Evolutionary conservation across 495 filamentous ascomycete species (phyloP), one percentile per base, ranked within the genome.

Genomic region (Cryomyces antarcticus): DNA sequence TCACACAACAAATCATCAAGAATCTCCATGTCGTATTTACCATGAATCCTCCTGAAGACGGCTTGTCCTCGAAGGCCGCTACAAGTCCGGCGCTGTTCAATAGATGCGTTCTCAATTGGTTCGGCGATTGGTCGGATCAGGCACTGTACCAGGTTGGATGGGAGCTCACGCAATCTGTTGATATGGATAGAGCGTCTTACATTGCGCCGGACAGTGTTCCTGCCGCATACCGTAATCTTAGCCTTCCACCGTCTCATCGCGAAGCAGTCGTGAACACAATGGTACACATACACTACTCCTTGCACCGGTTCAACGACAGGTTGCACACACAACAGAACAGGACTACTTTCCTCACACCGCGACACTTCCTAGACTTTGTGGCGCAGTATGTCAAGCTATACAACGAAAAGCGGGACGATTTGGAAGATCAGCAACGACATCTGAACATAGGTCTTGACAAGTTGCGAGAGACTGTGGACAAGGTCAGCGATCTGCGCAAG

Each of bases 11-110:
- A 62, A 96, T 99, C 49, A 80, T 95, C 57, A 94, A 92, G 71
- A 99, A 99, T 55, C 62, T 99, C 35, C 89, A 99, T 55, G 92
- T 99, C 44, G 89, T 99, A 33, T 96, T 99, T 55, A 99, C 89
- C 2, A 99, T 99, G 89, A 99, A 99, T 59, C 89, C 89, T n/a
- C 89, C 89, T 4, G 81, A 94, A 57, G 92, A 88, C 47, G 89
- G 88, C 1, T 62, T 99, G 36, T 86, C 81, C 7, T 93, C 86
- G 5, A 95, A 93, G 62, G 92, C 89, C 41, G 89, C 89, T 12
- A 99, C 92, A 10, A 93, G 83, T 67, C 89, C 89, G 36, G 89
- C 89, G 29, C 61, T 99, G 50, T 99, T 99, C 75, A 99, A 99
- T 63, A 77, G 89, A 65, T 99, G 89, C 55, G 89, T 99, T 37